Conservation (phyloP, 1,284 basidiomycete species). For the Phellinidium pouzarii region DNA sequence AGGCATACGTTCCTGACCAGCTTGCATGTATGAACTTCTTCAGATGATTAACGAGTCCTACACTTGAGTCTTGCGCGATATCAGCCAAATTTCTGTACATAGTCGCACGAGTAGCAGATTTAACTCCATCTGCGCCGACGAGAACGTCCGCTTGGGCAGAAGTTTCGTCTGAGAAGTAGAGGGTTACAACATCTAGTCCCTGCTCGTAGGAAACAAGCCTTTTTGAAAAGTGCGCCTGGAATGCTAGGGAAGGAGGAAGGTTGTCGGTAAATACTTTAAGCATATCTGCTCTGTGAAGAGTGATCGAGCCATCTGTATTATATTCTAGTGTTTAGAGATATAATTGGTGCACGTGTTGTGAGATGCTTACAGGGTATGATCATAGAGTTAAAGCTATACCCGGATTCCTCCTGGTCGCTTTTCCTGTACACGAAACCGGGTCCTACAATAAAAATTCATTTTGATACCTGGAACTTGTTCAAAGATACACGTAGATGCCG, state of each 20-base stretch:
- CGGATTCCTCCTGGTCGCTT: conserved; percentile 24
- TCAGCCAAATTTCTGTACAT: conserved; percentile 28
- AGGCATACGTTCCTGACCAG: conserved; percentile 39
- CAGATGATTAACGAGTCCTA: conserved; percentile 11
- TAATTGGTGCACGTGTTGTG: not conserved
- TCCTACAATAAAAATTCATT: not conserved
- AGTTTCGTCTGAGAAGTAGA: conserved; percentile 33
- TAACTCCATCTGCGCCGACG: conserved; percentile 41
- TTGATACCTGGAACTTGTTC: conserved; percentile 17
- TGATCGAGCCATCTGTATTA: conserved; percentile 28
- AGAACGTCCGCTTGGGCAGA: conserved; percentile 34
- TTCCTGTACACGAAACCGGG: conserved; percentile 23
- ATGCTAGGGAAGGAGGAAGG: conserved; percentile 24
- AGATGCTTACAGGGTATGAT: conserved; percentile 25
- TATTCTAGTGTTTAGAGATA: not conserved
- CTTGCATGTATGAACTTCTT: conserved; percentile 28
- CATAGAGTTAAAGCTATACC: conserved; percentile 27
- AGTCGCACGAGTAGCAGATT: conserved; percentile 31
- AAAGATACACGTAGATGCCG: conserved; percentile 13
- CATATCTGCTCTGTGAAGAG: conserved; percentile 29
- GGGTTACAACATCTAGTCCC: conserved; percentile 20
- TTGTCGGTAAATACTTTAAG: conserved; percentile 28
- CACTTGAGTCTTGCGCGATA: conserved; percentile 11
- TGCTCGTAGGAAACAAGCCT: conserved; percentile 25
- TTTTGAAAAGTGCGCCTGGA: conserved; percentile 30